Conservation (phyloP, 257 asterid species). For the Solanum chilense region DNA sequence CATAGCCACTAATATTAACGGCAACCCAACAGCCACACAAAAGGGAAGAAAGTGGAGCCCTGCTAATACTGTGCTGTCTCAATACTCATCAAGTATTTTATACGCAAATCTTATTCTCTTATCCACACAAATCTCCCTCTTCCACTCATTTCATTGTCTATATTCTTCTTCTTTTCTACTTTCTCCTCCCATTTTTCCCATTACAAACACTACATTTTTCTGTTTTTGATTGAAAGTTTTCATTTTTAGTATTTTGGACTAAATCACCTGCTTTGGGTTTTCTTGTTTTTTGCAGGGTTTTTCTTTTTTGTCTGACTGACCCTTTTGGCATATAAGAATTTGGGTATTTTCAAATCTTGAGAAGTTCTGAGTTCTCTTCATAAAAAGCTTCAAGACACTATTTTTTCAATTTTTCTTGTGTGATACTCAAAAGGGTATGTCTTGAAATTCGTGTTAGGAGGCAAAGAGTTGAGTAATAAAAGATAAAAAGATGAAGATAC, state of each 20-base stretch:
- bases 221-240: neutral
- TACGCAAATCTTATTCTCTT: conserved; percentile 10
- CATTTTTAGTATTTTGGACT: neutral
- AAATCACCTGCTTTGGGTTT: neutral
- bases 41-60: neutral
- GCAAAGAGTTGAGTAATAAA: neutral
- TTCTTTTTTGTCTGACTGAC: neutral
- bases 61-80: conserved; percentile 18
- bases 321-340: too few species aligned
- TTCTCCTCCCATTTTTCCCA: neutral
- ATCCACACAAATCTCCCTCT: neutral
- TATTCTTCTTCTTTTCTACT: too few species aligned
- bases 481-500: conserved; percentile 78
- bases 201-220: neutral
- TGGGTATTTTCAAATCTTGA: neutral
- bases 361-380: neutral
- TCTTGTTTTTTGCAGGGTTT: neutral
- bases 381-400: neutral
- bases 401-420: neutral
- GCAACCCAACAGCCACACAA: conserved; percentile 33
- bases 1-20: conserved; percentile 17
- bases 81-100: conserved; percentile 26
- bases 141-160: neutral
- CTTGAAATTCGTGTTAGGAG: neutral
- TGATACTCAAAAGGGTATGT: neutral